phyloP scores from a whole-genome alignment of 768 basidiomycete genomes.

The Calocybe cyanea region DNA sequence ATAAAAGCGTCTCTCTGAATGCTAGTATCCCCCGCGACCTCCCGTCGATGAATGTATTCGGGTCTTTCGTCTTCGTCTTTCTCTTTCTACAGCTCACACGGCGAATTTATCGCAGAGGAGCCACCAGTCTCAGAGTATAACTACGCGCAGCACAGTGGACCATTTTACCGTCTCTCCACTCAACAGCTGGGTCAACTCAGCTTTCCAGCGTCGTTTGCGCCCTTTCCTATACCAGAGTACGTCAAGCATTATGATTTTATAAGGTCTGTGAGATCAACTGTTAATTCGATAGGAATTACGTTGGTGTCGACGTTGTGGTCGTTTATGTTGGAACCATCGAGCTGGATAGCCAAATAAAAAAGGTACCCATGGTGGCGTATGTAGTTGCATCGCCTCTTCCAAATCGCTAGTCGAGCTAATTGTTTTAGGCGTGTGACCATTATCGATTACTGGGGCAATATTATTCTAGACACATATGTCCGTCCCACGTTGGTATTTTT shows the following conservation, averaged over 20 bases:
- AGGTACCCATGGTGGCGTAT: conserved; percentile 51
- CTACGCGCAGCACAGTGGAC: background rate
- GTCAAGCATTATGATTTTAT: background rate
- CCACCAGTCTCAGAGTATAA: background rate
- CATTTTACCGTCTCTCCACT: background rate
- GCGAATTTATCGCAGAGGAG: background rate
- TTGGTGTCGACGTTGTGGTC: conserved; percentile 42
- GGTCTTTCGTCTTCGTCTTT: conserved; percentile 9
- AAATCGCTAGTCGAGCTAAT: no score
- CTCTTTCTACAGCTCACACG: conserved; percentile 3
- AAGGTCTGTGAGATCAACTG: background rate
- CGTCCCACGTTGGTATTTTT: conserved; percentile 44
- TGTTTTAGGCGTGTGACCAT: conserved; percentile 44
- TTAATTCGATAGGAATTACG: conserved; percentile 30
- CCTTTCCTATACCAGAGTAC: conserved; percentile 12
- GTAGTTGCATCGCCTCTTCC: conserved; percentile 16
- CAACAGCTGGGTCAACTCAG: background rate
- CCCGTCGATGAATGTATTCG: conserved; percentile 18
- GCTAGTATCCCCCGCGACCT: background rate
- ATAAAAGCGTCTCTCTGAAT: conserved; percentile 8
- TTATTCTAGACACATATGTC: conserved; percentile 47
- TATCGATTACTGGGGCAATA: conserved; percentile 42
- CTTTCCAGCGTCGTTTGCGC: background rate
- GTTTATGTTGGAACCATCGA: conserved; percentile 37
- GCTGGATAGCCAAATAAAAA: conserved; percentile 20